Base-by-base conservation (phyloP, 129 eudicot genomes). In the Flaveria trinervia region DNA sequence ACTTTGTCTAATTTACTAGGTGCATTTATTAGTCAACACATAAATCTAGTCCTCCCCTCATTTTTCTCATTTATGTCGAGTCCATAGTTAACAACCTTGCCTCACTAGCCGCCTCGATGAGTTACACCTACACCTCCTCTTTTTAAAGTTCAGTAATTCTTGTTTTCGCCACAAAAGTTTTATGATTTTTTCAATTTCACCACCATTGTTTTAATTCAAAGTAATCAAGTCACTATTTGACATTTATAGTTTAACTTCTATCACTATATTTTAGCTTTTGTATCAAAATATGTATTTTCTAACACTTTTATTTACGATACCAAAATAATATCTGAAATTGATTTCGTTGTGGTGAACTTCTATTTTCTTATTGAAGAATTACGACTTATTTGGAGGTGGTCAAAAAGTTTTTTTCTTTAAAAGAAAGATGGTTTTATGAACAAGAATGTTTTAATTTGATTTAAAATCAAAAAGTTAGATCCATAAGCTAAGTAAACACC, bases 11-110 rank as follows among this genome's bases (percentile, higher is more conserved):
- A 9, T 17, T 55, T 55, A 6, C 2, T 12, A 17, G 9, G 12
- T 49, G 64, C 62, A 71, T 71, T 71, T 50, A 71, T 71, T 74
- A 61, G 71, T 75, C 61, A 62, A 62, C 28, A 41, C 79, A 57
- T 51, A 61, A 61, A 45, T 74, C 13, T 75, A 74, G 48, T 60
- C 48, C 18, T 26, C 7, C 7, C 22, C 70, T 60, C 5, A 39
- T 61, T 57, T 73, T 59, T 22, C 78, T 57, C 78, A 17, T 45
- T 73, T 43, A 39, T 73, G 77, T 73, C 69, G 77, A 57, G 45
- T 56, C 28, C 18, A 26, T 74, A 16, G 18, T 61, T n/a, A 45
- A 74, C 78, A 60, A 14, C 13, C 45, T 64, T 61, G n/a, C 61
- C 33, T 46, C 57, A 61, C 50, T 61, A 54, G 79, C 61, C 79